Evolutionary conservation across 257 asterid species (phyloP).

Genomic region (Henckelia pumila): DNA sequence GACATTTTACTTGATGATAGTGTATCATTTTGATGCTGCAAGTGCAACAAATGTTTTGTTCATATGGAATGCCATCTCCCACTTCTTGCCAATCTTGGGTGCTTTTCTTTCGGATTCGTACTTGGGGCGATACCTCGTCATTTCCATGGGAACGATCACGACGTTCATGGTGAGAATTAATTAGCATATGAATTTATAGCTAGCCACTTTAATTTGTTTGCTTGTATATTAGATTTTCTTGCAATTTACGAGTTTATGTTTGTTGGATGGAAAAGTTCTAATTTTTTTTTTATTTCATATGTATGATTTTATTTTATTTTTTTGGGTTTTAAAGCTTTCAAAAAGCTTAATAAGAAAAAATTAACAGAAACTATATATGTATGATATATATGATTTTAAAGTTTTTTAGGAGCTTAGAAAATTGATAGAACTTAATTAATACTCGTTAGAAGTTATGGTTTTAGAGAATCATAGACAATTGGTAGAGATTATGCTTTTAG

Average conservation of each 20-base stretch:
- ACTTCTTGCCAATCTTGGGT: slow-evolving; percentile 70
- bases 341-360: not conserved
- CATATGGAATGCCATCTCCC: slow-evolving; percentile 59
- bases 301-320: not conserved
- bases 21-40: slow-evolving; percentile 49
- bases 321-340: no score
- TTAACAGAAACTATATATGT: no score
- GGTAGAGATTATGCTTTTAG: no score
- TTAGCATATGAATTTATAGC: no score
- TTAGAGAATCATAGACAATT: no score
- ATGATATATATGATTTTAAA: no score
- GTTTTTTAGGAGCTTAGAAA: no score
- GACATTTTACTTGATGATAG: slow-evolving; percentile 48
- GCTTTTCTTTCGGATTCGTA: slow-evolving; percentile 78
- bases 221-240: not conserved
- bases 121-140: slow-evolving; percentile 66
- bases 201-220: no score
- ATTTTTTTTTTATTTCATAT: no score
- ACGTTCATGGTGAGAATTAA: slow-evolving; percentile 41
- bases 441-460: no score
- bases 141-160: slow-evolving; percentile 40
- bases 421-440: no score
- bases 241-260: not conserved
- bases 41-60: slow-evolving; percentile 42
- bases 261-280: no score